A percentile compares a stretch with the other conserved stretches of the same genome.
Evolutionary conservation across 768 basidiomycete species (phyloP).

Genomic region (Tulasnella sp.): DNA sequence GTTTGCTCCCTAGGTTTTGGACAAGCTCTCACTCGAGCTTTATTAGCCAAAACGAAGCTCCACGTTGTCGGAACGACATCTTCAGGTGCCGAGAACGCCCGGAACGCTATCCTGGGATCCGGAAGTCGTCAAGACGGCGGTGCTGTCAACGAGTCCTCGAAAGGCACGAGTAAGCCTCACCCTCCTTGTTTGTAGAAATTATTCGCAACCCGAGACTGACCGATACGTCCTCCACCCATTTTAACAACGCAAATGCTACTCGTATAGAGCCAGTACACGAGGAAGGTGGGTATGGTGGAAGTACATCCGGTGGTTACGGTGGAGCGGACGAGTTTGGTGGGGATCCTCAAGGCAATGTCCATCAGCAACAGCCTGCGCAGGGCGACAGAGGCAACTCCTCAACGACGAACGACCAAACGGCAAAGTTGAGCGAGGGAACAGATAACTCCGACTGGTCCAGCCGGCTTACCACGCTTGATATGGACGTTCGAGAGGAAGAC

Average conservation of each 20-base stretch:
- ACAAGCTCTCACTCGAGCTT: slow-evolving; percentile 23
- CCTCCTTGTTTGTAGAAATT: neutral
- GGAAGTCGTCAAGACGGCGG: neutral
- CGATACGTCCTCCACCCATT: neutral
- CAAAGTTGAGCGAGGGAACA: neutral
- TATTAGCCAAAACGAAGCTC: slow-evolving; percentile 25
- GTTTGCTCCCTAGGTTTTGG: slow-evolving; percentile 20
- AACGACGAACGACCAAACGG: neutral
- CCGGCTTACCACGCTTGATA: slow-evolving; percentile 22
- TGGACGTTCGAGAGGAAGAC: slow-evolving; percentile 26
- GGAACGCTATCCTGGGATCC: slow-evolving; percentile 14
- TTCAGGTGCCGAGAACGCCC: slow-evolving; percentile 5
- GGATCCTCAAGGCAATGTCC: neutral
- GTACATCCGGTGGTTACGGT: neutral
- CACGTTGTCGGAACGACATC: slow-evolving; percentile 25
- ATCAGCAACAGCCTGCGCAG: neutral
- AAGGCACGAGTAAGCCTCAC: neutral
- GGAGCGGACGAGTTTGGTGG: neutral
- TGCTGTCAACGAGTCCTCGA: neutral
- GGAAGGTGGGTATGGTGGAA: neutral
- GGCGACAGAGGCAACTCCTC: neutral
- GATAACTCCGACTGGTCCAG: slow-evolving; percentile 9
- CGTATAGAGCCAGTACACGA: neutral
- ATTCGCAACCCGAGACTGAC: neutral
- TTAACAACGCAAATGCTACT: too few relatives aligned